Conservation (phyloP, 2,329 filamentous ascomycete genomes). For the Xylaria sp. region DNA sequence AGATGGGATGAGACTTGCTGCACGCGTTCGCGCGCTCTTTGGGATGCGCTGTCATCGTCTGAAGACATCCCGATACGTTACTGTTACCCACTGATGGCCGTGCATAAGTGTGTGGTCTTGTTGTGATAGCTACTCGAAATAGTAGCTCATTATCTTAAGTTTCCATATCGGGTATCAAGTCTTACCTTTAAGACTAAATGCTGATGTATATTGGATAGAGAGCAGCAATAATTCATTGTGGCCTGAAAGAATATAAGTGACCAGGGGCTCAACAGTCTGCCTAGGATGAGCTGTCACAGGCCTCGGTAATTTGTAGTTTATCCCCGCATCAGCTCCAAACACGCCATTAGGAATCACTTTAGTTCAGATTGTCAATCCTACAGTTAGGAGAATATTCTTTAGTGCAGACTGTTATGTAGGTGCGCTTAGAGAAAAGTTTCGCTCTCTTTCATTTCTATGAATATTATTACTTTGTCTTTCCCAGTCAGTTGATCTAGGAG, state of each 20-base stretch:
- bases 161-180: background rate
- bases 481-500: background rate
- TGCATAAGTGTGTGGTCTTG: background rate
- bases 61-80: constrained; percentile 23
- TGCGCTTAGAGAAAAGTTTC: too few species aligned
- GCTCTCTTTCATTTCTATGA: too few species aligned
- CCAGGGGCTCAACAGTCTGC: background rate
- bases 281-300: background rate
- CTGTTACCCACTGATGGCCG: background rate
- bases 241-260: background rate
- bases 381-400: background rate
- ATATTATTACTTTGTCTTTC: too few species aligned
- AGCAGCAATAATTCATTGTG: background rate
- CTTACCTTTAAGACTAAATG: background rate
- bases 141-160: background rate
- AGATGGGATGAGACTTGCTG: constrained; percentile 36
- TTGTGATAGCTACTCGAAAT: too few species aligned
- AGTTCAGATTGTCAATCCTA: background rate
- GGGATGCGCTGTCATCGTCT: constrained; percentile 25
- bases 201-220: background rate
- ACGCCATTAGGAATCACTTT: background rate
- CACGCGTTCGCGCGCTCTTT: constrained; percentile 33
- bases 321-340: constrained; percentile 17
- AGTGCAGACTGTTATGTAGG: background rate
- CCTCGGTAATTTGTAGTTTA: constrained; percentile 20